Base-by-base conservation (phyloP, 192 early-diverging fungal species). In the Podila epigama region DNA sequence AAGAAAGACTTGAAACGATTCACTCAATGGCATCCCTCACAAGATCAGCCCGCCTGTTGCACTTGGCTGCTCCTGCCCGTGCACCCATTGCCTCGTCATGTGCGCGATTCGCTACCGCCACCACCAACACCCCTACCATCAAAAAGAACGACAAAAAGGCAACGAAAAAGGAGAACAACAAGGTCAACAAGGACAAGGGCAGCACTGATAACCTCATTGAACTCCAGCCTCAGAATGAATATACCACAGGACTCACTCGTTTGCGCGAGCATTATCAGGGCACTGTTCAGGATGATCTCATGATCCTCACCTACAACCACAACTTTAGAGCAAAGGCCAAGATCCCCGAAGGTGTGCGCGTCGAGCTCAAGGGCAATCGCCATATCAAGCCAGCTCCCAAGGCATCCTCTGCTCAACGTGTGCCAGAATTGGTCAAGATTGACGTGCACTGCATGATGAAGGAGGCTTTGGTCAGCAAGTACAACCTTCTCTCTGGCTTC, bases 381-480 rank as follows among this genome's bases (percentile, higher is more conserved):
- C 75, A 70, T 48, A 64, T 71, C 34, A 88, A 85, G 67, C 86
- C 92, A 31, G 80, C 81, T 51, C 71, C 81, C 31, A 92, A 90
- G 32, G 75, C 81, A 5, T 87, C 88, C 16, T 81, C 87, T 13
- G 82, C 89, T 35, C 82, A 82, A 54, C 70, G 82, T 39, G 68
- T 93, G 53, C 95, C 96, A 22, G 79, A 78, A 11, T 77, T 97
- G 56, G 69, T 88, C 33, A 90, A 87, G 71, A 90, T 97, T 34
- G 88, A 88, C 31, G 82, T 99, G 57, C 91, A 94, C 70, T 92
- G 95, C 54, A 95, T 94, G 88, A 87, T 91, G 63, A 92, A 94
- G 77, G 90, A 93, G 54, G 94, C 95, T 10, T 82, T 95, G 40
- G 64, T 85, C 51, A 96, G 94, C 89, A 97, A 97, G 90, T 91